Evolutionary conservation across 2,329 filamentous ascomycete species (phyloP).

Genomic region (Colletotrichum plurivorum): DNA sequence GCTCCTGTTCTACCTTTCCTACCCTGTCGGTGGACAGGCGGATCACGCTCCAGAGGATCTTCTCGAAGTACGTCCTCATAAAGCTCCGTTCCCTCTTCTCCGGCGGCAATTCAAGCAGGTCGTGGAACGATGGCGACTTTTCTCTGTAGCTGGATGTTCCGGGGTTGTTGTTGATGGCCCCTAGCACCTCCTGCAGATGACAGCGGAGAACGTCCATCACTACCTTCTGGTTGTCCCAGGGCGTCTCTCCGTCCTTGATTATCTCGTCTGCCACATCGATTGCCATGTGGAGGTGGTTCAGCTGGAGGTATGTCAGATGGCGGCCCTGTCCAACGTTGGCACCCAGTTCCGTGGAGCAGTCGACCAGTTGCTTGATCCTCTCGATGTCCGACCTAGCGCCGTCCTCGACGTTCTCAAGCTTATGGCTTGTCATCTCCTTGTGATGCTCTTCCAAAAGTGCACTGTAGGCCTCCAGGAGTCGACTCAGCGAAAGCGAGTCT

Average conservation of each 20-base stretch:
- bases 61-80: conserved; percentile 29
- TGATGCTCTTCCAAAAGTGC: conserved; percentile 45
- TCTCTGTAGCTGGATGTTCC: not conserved
- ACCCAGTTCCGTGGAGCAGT: not conserved
- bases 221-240: conserved; percentile 41
- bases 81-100: conserved; percentile 31
- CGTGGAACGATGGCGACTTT: conserved; percentile 1
- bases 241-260: conserved; percentile 42
- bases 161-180: conserved; percentile 56
- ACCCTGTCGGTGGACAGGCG: not conserved
- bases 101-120: not conserved
- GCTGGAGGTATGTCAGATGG: not conserved
- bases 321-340: not conserved
- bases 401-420: conserved; percentile 31
- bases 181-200: conserved; percentile 63
- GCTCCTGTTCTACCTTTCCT: conserved; percentile 8
- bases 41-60: conserved; percentile 8
- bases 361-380: not conserved
- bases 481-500: conserved; percentile 60
- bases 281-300: not conserved
- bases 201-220: conserved; percentile 63
- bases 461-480: conserved; percentile 57
- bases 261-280: conserved; percentile 39
- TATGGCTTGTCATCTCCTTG: not conserved
- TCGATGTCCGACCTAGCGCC: not conserved